Percentiles rank a stretch among this genome's conserved stretches.
These are phyloP conservation scores for Malassezia globosa DNA, from an alignment of 1,284 basidiomycete genomes.

Conservation along the genomic window DNA sequence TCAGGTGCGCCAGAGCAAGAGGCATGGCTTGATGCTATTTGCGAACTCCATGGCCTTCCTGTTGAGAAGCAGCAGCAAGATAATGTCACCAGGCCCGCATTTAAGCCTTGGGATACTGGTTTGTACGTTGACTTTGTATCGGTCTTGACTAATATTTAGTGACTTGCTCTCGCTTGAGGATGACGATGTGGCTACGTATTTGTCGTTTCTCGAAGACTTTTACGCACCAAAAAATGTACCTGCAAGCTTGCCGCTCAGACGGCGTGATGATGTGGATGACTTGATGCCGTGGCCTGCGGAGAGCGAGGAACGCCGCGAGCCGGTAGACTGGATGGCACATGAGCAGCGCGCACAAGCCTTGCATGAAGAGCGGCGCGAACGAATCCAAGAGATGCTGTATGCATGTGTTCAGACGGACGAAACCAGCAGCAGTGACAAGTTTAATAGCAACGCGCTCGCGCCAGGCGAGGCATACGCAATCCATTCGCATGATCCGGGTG, in stretches of 20 bases:
- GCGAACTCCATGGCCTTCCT: not conserved
- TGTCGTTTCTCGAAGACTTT: constrained; percentile 11
- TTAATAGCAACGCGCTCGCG: not conserved
- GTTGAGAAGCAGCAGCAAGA: not conserved
- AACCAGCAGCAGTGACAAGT: too few relatives aligned
- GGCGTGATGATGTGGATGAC: constrained; percentile 9
- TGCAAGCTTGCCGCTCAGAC: not conserved
- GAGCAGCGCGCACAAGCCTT: not conserved
- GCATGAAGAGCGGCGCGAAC: not conserved
- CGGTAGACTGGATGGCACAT: not conserved
- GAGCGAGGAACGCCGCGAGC: not conserved
- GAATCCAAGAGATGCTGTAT: not conserved
- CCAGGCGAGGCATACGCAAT: constrained; percentile 13
- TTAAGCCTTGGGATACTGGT: constrained; percentile 13
- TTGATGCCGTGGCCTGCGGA: not conserved
- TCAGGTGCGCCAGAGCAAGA: constrained; percentile 48
- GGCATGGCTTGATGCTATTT: constrained; percentile 9
- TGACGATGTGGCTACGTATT: constrained; percentile 7
- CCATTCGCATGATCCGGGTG: constrained; percentile 9
- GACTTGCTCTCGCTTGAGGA: constrained; percentile 12
- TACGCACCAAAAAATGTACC: constrained; percentile 10
- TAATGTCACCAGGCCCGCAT: not conserved
- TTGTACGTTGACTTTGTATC: too few relatives aligned
- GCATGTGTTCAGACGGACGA: not conserved
- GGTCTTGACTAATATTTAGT: too few relatives aligned